A percentile compares a stretch with the other conserved stretches of the same genome.
Evolutionary conservation across 805 yeast species (phyloP).

Genomic region (Zygotorulaspora danielsina): DNA sequence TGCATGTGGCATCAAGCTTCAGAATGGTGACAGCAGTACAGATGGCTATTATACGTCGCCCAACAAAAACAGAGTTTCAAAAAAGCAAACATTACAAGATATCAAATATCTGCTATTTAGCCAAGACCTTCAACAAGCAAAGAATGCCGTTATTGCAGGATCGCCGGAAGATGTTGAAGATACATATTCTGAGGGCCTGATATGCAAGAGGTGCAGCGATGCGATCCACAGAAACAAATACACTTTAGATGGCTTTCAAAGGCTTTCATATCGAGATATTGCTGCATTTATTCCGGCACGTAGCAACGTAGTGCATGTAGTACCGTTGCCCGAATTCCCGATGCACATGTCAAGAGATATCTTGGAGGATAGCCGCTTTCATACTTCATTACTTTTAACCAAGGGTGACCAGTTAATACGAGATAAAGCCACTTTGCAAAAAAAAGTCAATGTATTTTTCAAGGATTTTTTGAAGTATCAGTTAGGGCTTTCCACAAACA

Average conservation of each 20-base stretch:
- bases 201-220: constrained; percentile 56
- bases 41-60: constrained; percentile 45
- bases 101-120: constrained; percentile 31
- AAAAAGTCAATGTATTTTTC: constrained; percentile 32
- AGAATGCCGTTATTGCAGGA: constrained; percentile 14
- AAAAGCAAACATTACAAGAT: constrained; percentile 16
- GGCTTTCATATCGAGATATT: constrained; percentile 32
- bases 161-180: constrained; percentile 11
- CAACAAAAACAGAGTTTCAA: constrained; percentile 11
- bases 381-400: constrained; percentile 23
- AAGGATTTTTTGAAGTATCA: constrained; percentile 31
- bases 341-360: constrained; percentile 42
- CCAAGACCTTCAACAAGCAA: constrained; percentile 27
- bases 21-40: constrained; percentile 34
- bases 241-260: constrained; percentile 35
- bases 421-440: constrained; percentile 19
- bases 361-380: constrained; percentile 14
- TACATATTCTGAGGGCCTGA: constrained; percentile 19
- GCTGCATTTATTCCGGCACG: constrained; percentile 38
- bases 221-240: constrained; percentile 44
- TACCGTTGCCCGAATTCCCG: constrained; percentile 73
- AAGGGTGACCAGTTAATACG: constrained; percentile 34
- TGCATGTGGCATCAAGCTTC: constrained; percentile 57
- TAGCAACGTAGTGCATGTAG: constrained; percentile 53
- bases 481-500: constrained; percentile 29